Conservation (phyloP, 192 early-diverging fungal genomes). For the Entophlyctis luteolus region DNA sequence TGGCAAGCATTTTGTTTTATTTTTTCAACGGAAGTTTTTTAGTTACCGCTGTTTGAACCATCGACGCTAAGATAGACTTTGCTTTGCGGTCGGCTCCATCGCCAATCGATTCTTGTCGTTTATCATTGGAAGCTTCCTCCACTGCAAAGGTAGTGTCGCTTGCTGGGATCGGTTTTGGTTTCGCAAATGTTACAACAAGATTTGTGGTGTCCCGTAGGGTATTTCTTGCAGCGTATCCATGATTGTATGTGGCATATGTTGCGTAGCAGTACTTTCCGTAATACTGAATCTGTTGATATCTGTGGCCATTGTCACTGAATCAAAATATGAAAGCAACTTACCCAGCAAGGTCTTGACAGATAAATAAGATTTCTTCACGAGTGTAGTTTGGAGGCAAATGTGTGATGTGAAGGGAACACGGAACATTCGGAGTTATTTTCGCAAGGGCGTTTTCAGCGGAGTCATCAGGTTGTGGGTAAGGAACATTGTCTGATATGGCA, state of each 20-base stretch:
- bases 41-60: too few species aligned
- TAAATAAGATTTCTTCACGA: not conserved
- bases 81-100: too few species aligned
- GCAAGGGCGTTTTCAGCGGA: not conserved
- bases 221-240: not conserved
- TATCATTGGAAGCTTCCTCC: too few species aligned
- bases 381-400: slow-evolving; percentile 18
- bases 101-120: too few species aligned
- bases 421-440: not conserved
- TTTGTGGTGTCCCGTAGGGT: slow-evolving; percentile 5
- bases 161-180: slow-evolving; percentile 10
- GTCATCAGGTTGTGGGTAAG: slow-evolving; percentile 19
- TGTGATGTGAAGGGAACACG: slow-evolving; percentile 6
- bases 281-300: slow-evolving; percentile 6
- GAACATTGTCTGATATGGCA: not conserved
- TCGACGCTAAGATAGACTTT: too few species aligned
- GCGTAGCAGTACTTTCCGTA: slow-evolving; percentile 27
- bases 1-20: too few species aligned
- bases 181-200: slow-evolving; percentile 24
- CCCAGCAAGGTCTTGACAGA: slow-evolving; percentile 7
- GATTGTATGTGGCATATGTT: not conserved
- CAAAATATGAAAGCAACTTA: not conserved
- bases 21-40: too few species aligned
- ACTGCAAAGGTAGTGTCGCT: not conserved
- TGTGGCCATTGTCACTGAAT: not conserved